These are phyloP conservation scores for Russula sp. DNA, from an alignment of 768 basidiomycete species.

Conservation along the genomic window DNA sequence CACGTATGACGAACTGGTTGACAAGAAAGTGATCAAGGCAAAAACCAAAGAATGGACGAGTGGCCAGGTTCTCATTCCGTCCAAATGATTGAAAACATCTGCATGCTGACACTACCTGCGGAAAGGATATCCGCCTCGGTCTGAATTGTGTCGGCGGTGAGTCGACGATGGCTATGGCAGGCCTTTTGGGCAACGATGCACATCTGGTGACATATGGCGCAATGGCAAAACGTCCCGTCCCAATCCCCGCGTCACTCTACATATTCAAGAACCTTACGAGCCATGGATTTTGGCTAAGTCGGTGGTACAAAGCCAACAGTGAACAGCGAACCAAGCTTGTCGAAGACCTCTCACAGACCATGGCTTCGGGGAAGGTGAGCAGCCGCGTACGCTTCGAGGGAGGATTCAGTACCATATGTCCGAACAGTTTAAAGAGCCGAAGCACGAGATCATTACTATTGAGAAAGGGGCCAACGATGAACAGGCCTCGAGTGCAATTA, in stretches of 20 bases:
- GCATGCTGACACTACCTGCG: not conserved
- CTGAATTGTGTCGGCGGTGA: constrained; percentile 61
- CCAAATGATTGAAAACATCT: not conserved
- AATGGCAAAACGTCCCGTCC: constrained; percentile 76
- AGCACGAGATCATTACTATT: constrained; percentile 60
- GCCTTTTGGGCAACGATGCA: constrained; percentile 56
- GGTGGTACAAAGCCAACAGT: constrained; percentile 53
- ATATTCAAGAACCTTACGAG: constrained; percentile 79
- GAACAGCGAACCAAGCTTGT: constrained; percentile 32
- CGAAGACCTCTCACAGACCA: constrained; percentile 4
- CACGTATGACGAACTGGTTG: constrained; percentile 66
- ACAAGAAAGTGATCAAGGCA: constrained; percentile 41
- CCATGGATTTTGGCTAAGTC: constrained; percentile 74
- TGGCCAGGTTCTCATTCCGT: constrained; percentile 44
- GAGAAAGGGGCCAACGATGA: constrained; percentile 33
- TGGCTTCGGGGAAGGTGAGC: constrained; percentile 18
- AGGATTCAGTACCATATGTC: not conserved
- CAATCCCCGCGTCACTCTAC: constrained; percentile 65
- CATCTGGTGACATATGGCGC: constrained; percentile 85
- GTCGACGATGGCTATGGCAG: constrained; percentile 60
- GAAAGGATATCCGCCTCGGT: constrained; percentile 38
- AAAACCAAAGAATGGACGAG: constrained; percentile 58
- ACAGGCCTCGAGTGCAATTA: constrained; percentile 30
- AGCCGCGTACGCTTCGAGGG: not conserved
- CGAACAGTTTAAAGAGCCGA: constrained; percentile 55